Conservation (phyloP, 2,329 filamentous ascomycete genomes). For the Stemphylium vesicarium region DNA sequence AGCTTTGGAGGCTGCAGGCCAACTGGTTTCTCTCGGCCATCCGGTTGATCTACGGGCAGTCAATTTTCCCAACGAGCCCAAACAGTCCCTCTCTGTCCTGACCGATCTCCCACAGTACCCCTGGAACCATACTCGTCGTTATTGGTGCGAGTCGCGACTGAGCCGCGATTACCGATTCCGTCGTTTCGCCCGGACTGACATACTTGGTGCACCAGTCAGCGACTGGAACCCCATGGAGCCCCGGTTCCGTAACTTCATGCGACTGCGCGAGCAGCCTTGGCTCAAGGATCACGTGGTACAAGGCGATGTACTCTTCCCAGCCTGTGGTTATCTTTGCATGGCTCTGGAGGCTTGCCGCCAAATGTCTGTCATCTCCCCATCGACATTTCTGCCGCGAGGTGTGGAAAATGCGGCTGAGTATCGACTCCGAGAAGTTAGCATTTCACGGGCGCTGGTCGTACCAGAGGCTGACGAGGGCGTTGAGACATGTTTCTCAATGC, state of each 20-base stretch:
- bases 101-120: conserved; percentile 41
- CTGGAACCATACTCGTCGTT: conserved; percentile 41
- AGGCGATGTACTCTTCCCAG: conserved; percentile 28
- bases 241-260: conserved; percentile 33
- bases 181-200: conserved; percentile 17
- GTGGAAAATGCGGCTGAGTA: conserved; percentile 4
- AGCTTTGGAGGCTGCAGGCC: conserved; percentile 12
- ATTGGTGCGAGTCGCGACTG: conserved; percentile 34
- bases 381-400: conserved; percentile 1
- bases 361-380: conserved; percentile 12
- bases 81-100: conserved; percentile 6
- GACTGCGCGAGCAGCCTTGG: conserved; percentile 29
- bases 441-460: conserved; percentile 26
- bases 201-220: conserved; percentile 21
- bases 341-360: conserved; percentile 23
- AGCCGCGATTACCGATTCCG: conserved; percentile 27
- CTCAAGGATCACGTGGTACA: conserved; percentile 26
- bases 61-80: conserved; percentile 15
- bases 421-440: conserved; percentile 27
- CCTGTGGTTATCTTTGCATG: conserved; percentile 23
- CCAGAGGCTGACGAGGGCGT: conserved; percentile 33
- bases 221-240: conserved; percentile 22
- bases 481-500: conserved; percentile 27
- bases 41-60: conserved; percentile 10
- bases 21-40: neutral